These are phyloP conservation scores for Yarrowia phangngaensis DNA, from an alignment of 805 yeast species.

Conservation along the genomic window DNA sequence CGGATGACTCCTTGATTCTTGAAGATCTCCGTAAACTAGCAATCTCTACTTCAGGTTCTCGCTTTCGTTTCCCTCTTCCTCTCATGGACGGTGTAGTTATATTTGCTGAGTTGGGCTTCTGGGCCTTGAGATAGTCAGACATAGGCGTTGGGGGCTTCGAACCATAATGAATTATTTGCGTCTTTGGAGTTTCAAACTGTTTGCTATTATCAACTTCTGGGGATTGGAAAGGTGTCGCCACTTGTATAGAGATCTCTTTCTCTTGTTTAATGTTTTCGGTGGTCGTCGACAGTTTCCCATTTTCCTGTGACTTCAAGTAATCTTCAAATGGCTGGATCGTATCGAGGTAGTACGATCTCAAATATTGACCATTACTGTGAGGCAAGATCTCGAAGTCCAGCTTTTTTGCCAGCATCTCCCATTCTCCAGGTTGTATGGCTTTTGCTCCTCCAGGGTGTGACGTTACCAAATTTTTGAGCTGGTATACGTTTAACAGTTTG, in stretches of 20 bases:
- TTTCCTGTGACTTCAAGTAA: constrained; percentile 29
- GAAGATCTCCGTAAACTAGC: constrained; percentile 15
- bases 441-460: constrained; percentile 30
- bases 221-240: constrained; percentile 12
- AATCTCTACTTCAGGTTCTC: constrained; percentile 17
- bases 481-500: constrained; percentile 36
- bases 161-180: constrained; percentile 9
- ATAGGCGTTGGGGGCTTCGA: constrained; percentile 16
- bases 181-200: constrained; percentile 6
- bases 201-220: constrained; percentile 15
- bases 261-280: neutral
- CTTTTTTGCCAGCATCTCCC: constrained; percentile 13
- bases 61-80: constrained; percentile 7
- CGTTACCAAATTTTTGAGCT: constrained; percentile 36
- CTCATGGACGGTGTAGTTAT: neutral
- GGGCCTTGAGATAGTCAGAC: constrained; percentile 22
- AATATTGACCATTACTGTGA: constrained; percentile 13
- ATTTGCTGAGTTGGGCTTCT: constrained; percentile 10
- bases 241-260: constrained; percentile 14
- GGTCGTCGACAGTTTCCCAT: neutral
- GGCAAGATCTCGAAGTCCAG: constrained; percentile 19
- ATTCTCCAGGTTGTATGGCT: constrained; percentile 8
- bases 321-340: constrained; percentile 34
- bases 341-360: constrained; percentile 18
- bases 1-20: constrained; percentile 13